Percentiles rank a stretch among this genome's conserved stretches.
Conservation (phyloP, 495 filamentous ascomycete species). For the Podospora sp. region DNA sequence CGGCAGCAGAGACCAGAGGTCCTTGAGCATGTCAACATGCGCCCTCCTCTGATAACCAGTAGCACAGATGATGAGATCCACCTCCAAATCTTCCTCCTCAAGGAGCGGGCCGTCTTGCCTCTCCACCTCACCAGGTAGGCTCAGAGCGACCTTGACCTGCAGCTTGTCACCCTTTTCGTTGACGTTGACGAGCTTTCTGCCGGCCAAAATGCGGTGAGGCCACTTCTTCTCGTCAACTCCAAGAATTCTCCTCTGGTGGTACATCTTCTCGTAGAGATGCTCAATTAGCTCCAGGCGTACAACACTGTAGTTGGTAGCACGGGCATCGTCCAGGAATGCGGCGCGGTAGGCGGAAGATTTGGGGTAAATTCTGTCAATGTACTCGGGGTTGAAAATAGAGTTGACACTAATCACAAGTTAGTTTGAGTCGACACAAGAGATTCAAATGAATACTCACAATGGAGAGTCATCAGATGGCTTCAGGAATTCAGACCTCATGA, state of each 20-base stretch:
- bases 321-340: conserved; percentile 63
- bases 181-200: conserved; percentile 62
- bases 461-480: conserved; percentile 93
- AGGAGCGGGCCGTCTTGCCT: conserved; percentile 35
- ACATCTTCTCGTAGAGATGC: conserved; percentile 79
- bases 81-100: conserved; percentile 61
- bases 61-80: conserved; percentile 80
- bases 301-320: conserved; percentile 90
- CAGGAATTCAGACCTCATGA: conserved; percentile 78
- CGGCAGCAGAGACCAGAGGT: conserved; percentile 64
- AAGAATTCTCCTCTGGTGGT: conserved; percentile 72
- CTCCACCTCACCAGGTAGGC: conserved; percentile 28
- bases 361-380: conserved; percentile 72
- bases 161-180: conserved; percentile 49
- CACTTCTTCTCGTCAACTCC: conserved; percentile 70
- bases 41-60: conserved; percentile 82
- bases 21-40: conserved; percentile 75
- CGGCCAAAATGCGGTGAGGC: conserved; percentile 76
- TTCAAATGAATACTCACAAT: conserved; percentile 64
- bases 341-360: conserved; percentile 63
- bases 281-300: conserved; percentile 87
- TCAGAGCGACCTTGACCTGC: conserved; percentile 46
- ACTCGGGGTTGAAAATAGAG: conserved; percentile 89
- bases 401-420: conserved; percentile 68
- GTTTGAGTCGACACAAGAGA: neutral